phyloP scores from a whole-genome alignment of 768 basidiomycete genomes.

The Pleurotus cornucopiae region DNA sequence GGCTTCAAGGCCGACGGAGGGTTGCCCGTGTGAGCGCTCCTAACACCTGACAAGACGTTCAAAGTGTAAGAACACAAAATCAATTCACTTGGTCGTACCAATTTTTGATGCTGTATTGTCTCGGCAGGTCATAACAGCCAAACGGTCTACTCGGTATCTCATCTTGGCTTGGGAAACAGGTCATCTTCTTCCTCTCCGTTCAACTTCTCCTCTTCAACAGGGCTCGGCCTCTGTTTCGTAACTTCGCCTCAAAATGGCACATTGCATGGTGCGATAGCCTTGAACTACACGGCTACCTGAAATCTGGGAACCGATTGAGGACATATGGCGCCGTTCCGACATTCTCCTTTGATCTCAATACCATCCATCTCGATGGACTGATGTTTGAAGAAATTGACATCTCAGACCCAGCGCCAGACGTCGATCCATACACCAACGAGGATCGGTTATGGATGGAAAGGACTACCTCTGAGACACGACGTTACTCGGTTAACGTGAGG shows the following conservation, averaged over 20 bases:
- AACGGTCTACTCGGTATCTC: not conserved
- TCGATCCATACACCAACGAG: not conserved
- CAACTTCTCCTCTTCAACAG: not conserved
- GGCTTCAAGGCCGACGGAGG: not conserved
- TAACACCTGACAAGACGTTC: not conserved
- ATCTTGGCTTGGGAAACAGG: not conserved
- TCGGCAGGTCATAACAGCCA: not conserved
- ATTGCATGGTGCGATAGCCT: not conserved
- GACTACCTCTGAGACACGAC: not conserved
- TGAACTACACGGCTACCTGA: not conserved
- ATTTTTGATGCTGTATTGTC: too few relatives aligned
- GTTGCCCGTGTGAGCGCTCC: not conserved
- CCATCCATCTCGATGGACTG: not conserved
- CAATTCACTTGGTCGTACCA: not conserved
- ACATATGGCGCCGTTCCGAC: not conserved
- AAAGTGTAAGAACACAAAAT: not conserved
- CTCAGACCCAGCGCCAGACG: not conserved
- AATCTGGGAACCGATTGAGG: not conserved
- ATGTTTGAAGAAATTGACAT: not conserved
- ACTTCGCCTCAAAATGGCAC: not conserved
- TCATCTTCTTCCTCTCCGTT: not conserved
- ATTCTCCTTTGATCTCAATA: not conserved
- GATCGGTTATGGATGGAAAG: not conserved
- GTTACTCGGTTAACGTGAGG: too few relatives aligned
- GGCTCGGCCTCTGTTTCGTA: not conserved